Evolutionary conservation across 805 yeast genomes (phyloP).

Genomic region (Candida odintsovae): DNA sequence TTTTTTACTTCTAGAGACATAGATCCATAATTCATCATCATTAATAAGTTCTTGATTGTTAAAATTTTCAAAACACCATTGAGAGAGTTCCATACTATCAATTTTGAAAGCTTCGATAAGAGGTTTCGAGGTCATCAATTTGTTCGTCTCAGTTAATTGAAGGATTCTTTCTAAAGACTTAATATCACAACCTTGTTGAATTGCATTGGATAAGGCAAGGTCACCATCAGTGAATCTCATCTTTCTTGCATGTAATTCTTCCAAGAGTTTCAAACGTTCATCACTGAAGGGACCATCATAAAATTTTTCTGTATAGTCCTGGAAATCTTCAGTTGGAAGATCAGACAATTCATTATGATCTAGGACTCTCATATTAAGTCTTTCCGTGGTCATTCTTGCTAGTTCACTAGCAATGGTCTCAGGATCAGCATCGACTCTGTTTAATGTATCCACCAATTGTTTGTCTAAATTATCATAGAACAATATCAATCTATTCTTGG

Average conservation of each 20-base stretch:
- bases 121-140: slow-evolving; percentile 7
- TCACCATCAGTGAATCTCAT: slow-evolving; percentile 10
- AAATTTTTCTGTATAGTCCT: slow-evolving; percentile 14
- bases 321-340: slow-evolving; percentile 6
- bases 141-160: slow-evolving; percentile 5
- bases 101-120: slow-evolving; percentile 13
- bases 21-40: slow-evolving; percentile 18
- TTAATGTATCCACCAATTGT: slow-evolving; percentile 11
- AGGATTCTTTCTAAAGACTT: slow-evolving; percentile 1
- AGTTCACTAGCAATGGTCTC: slow-evolving; percentile 14
- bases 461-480: slow-evolving; percentile 13
- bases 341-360: slow-evolving; percentile 12
- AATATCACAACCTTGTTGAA: neutral
- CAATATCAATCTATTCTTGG: slow-evolving; percentile 10
- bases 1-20: slow-evolving; percentile 6
- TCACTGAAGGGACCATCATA: slow-evolving; percentile 11
- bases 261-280: slow-evolving; percentile 3
- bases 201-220: slow-evolving; percentile 4
- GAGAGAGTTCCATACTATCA: slow-evolving; percentile 2
- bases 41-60: slow-evolving; percentile 5
- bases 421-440: slow-evolving; percentile 6
- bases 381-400: slow-evolving; percentile 16
- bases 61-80: slow-evolving; percentile 16
- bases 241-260: slow-evolving; percentile 4
- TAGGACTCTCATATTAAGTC: slow-evolving; percentile 3